phyloP scores from a whole-genome alignment of 768 basidiomycete species.

The Boletus pseudopeckii region DNA sequence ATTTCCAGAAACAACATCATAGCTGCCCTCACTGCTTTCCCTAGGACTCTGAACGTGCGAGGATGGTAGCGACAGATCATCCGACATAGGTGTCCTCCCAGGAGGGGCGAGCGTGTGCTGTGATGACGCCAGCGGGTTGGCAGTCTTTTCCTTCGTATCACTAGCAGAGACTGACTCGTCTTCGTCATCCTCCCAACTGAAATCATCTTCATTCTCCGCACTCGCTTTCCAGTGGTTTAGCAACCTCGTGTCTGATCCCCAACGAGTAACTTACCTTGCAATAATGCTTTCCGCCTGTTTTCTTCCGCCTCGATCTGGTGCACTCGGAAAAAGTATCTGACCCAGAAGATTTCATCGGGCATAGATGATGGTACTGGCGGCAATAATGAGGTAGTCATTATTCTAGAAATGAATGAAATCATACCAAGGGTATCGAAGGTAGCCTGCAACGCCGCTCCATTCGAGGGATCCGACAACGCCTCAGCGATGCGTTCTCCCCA shows the following conservation, averaged over 20 bases:
- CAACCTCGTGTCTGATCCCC: background rate
- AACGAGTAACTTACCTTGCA: constrained; percentile 51
- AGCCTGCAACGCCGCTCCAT: constrained; percentile 50
- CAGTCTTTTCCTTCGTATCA: constrained; percentile 8
- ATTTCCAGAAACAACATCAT: constrained; percentile 60
- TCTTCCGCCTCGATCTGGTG: constrained; percentile 80
- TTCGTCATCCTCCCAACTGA: constrained; percentile 92
- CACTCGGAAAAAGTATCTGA: constrained; percentile 84
- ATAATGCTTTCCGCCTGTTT: constrained; percentile 69
- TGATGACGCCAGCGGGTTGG: constrained; percentile 18
- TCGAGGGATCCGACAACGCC: constrained; percentile 47
- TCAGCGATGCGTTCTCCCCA: constrained; percentile 54
- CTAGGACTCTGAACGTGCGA: constrained; percentile 43
- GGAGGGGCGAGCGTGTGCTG: constrained; percentile 26
- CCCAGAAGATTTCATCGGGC: constrained; percentile 72
- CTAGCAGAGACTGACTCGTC: constrained; percentile 47
- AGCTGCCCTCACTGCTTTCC: constrained; percentile 63
- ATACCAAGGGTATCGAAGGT: constrained; percentile 60
- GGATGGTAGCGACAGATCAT: constrained; percentile 27
- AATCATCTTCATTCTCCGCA: constrained; percentile 75
- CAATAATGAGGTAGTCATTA: constrained; percentile 3
- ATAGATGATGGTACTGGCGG: constrained; percentile 67
- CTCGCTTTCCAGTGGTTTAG: constrained; percentile 40
- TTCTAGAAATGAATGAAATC: constrained; percentile 16
- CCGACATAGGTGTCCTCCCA: constrained; percentile 13